A percentile compares a stretch with the other conserved stretches of the same genome.
Evolutionary conservation across 2,329 filamentous ascomycete species (phyloP).

Genomic region (Cadophora malorum): DNA sequence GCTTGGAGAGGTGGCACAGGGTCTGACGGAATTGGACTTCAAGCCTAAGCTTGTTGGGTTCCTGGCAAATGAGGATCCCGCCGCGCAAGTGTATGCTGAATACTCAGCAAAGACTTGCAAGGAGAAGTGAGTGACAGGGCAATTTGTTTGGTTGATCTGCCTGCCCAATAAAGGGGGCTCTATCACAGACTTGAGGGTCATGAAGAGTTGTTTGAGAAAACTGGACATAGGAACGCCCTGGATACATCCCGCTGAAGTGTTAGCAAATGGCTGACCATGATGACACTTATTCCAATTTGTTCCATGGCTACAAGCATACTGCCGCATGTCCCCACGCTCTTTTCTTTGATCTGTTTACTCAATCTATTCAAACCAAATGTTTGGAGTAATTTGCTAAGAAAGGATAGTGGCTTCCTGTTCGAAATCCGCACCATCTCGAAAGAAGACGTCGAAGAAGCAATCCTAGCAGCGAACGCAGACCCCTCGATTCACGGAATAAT

Average conservation of each 20-base stretch:
- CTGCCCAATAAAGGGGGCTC: neutral
- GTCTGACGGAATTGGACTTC: constrained; percentile 73
- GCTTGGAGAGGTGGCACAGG: constrained; percentile 77
- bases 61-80: constrained; percentile 89
- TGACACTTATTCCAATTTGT: too few relatives aligned
- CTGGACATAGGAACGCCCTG: too few relatives aligned
- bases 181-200: neutral
- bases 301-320: too few relatives aligned
- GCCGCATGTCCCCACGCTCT: too few relatives aligned
- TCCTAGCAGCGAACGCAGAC: constrained; percentile 85
- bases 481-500: constrained; percentile 82
- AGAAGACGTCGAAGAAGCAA: constrained; percentile 87
- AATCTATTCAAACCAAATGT: too few relatives aligned
- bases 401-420: constrained; percentile 82
- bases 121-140: constrained; percentile 77
- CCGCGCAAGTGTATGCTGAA: constrained; percentile 91
- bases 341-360: too few relatives aligned
- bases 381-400: constrained; percentile 9
- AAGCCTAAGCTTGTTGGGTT: constrained; percentile 87
- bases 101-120: constrained; percentile 96
- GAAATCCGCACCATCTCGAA: constrained; percentile 83
- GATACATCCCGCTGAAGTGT: too few relatives aligned
- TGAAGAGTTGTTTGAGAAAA: neutral
- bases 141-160: neutral
- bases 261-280: too few relatives aligned